Percentiles rank a stretch among this genome's conserved stretches.
phyloP scores from a whole-genome alignment of 179 eudicot species.

The Corrigiola litoralis region DNA sequence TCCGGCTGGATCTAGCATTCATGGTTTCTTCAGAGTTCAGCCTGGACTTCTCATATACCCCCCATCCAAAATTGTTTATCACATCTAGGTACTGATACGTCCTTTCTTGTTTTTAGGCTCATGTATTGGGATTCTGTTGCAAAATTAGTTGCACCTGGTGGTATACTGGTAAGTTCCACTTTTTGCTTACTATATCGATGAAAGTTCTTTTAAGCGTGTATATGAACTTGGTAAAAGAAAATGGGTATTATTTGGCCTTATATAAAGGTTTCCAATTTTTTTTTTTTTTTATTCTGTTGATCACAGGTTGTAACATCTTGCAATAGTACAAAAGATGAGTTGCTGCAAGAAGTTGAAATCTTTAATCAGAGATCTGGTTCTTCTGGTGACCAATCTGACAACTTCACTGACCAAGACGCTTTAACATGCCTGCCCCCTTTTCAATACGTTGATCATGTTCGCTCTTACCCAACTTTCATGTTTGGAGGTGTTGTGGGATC shows the following conservation, averaged over 20 bases:
- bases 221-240: not conserved
- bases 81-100: not conserved
- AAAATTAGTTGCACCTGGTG: slow-evolving; percentile 80
- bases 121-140: slow-evolving; percentile 91
- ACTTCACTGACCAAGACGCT: slow-evolving; percentile 30
- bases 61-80: too few relatives aligned
- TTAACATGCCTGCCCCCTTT: slow-evolving; percentile 35
- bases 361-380: slow-evolving; percentile 56
- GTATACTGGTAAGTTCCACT: slow-evolving; percentile 58
- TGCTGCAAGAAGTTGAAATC: slow-evolving; percentile 74
- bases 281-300: not conserved
- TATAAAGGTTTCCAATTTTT: too few relatives aligned
- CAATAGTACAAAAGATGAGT: slow-evolving; percentile 88
- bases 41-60: too few relatives aligned
- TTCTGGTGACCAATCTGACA: slow-evolving; percentile 28
- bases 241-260: not conserved
- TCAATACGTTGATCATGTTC: slow-evolving; percentile 73
- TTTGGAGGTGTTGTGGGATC: slow-evolving; percentile 94
- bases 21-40: too few relatives aligned
- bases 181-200: not conserved
- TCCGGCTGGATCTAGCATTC: too few relatives aligned
- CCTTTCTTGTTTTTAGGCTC: slow-evolving; percentile 41
- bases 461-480: slow-evolving; percentile 84
- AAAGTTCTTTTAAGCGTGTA: not conserved
- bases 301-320: slow-evolving; percentile 89